phyloP scores from a whole-genome alignment of 1,284 basidiomycete genomes.

The Baeospora myosura region DNA sequence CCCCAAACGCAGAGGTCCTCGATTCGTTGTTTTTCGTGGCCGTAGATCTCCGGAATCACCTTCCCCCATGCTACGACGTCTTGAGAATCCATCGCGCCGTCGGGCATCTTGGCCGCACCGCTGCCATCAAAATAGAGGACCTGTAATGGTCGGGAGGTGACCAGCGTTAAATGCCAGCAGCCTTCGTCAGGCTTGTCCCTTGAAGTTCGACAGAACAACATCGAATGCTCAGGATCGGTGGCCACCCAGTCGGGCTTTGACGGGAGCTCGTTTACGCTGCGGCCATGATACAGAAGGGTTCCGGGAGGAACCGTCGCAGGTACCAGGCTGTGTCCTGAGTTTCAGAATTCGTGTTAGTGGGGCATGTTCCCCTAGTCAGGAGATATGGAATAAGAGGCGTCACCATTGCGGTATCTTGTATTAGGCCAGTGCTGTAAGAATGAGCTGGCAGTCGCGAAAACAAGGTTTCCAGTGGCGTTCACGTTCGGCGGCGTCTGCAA shows the following conservation, averaged over 20 bases:
- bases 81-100: constrained; percentile 35
- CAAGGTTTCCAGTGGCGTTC: constrained; percentile 23
- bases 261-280: constrained; percentile 21
- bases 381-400: constrained; percentile 15
- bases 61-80: constrained; percentile 33
- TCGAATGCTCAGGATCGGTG: constrained; percentile 37
- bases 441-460: constrained; percentile 27
- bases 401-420: constrained; percentile 35
- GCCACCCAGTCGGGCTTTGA: constrained; percentile 32
- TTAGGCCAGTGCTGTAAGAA: constrained; percentile 41
- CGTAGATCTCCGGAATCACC: constrained; percentile 10
- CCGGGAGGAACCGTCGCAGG: constrained; percentile 32
- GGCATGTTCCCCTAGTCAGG: too few species aligned
- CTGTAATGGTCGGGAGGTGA: constrained; percentile 27
- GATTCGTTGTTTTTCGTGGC: constrained; percentile 23
- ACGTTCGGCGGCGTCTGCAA: constrained; percentile 8
- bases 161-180: constrained; percentile 32
- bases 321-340: constrained; percentile 37
- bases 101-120: constrained; percentile 27
- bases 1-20: constrained; percentile 30
- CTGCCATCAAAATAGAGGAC: constrained; percentile 40
- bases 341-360: too few species aligned
- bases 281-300: constrained; percentile 37
- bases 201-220: constrained; percentile 24
- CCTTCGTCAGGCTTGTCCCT: constrained; percentile 10